phyloP scores from a whole-genome alignment of 2,329 filamentous ascomycete genomes.

The Gremmenia infestans region DNA sequence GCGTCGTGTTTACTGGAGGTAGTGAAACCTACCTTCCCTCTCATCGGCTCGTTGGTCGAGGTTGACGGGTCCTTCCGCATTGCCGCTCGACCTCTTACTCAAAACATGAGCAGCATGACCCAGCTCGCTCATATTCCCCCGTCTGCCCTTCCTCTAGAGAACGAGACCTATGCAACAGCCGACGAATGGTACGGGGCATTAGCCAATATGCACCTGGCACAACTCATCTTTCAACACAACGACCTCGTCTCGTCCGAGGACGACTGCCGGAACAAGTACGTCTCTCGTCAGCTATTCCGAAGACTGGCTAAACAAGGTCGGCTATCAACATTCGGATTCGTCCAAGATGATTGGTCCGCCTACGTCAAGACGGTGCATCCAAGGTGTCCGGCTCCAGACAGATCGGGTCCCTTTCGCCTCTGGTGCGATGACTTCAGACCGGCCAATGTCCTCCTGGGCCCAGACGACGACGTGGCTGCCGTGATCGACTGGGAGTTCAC shows the following conservation, averaged over 20 bases:
- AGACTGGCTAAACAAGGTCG: constrained; percentile 25
- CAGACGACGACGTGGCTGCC: constrained; percentile 15
- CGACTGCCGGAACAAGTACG: constrained; percentile 39
- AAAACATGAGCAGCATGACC: constrained; percentile 14
- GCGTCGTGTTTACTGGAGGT: constrained; percentile 8
- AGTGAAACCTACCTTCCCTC: constrained; percentile 1
- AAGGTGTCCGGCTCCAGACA: constrained; percentile 11
- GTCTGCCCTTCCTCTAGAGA: not conserved
- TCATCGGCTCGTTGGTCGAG: constrained; percentile 8
- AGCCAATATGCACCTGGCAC: constrained; percentile 32
- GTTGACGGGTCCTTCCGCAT: constrained; percentile 1
- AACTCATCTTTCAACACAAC: constrained; percentile 38
- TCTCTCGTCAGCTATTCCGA: constrained; percentile 38
- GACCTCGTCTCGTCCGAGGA: constrained; percentile 33
- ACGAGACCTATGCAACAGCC: constrained; percentile 6
- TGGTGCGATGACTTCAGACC: constrained; percentile 33
- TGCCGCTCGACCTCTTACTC: constrained; percentile 6
- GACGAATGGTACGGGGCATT: constrained; percentile 7
- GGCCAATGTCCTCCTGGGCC: constrained; percentile 31
- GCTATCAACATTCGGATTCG: constrained; percentile 9
- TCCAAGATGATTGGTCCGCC: constrained; percentile 29
- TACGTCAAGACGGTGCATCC: constrained; percentile 2
- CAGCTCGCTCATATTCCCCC: constrained; percentile 4
- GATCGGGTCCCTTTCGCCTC: constrained; percentile 22
- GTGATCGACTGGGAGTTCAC: not conserved